Base-by-base conservation (phyloP, 2,329 filamentous ascomycete species). In the Daldinia sp. region DNA sequence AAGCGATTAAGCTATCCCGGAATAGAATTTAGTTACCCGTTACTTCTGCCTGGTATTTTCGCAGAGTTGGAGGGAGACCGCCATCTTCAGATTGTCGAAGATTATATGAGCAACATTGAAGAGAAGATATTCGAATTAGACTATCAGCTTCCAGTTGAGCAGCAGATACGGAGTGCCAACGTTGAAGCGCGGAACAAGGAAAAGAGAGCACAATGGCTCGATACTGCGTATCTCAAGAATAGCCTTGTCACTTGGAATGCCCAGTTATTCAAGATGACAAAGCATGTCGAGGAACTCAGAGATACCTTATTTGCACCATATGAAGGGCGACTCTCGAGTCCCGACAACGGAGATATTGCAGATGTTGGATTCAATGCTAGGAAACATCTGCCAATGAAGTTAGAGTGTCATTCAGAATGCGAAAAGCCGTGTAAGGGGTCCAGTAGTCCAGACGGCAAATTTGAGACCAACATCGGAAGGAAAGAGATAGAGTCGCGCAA, bases 41-140 rank as follows among this genome's bases (percentile, higher is more conserved):
- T 80, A 1, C 50, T 79, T 0, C 6, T 78, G 5, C 73, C 74
- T 0, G 76, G 75, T 1, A 78, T 80, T 1, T 72, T 80, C 6
- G 74, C 73, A 2, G 78, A 80, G 56, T 60, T 79, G 0, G 77
- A 80, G 55, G 67, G 76, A 5, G 51, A 35, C 1, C 67, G 77
- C n/a, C 74, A 78, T 39, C 54, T 74, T 3, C 12, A 55, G 0
- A 54, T 74, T 0, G 65, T 76, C 0, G 70, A 75, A 3, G 6
- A 53, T 0, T 69, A 70, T 15, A 74, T 75, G 12, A 62, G 71
- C 30, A 58, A 73, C 1, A 58, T 78, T 2, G 74, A 78, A 44
- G 60, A 48, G 0, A 69, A 66, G 0, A 76, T 78, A 2, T 63
- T 70, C 9, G 63, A 75, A 3, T 60, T 76, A 1, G 69, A 74